Evolutionary conservation across 2,329 filamentous ascomycete species (phyloP), one percentile per base, ranked within the genome.

Genomic region (Pleurostoma richardsiae): DNA sequence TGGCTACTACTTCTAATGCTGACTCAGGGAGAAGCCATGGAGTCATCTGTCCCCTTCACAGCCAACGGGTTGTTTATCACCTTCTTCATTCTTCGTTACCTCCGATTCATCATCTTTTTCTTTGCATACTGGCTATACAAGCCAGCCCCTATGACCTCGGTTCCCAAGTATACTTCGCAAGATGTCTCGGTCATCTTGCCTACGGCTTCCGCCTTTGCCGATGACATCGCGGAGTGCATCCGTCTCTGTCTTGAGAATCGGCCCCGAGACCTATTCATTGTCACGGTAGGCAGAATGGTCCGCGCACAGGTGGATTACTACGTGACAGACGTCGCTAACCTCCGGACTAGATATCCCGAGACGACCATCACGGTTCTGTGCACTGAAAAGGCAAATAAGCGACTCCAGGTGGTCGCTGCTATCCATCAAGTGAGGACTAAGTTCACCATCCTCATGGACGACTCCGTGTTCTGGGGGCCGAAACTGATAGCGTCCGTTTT

Each of bases 101-200:
- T 67, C 1, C 70, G 74, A 2, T 61, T 77, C 0, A 38, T 75
- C 0, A 65, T 72, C 29, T 67, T 76, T 53, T 43, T 70, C 2
- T 29, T 71, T 1, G 66, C 64, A 0, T 73, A 66, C 42, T 67
- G 60, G 51, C 41, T 60, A 1, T 78, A 77, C 51, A 54, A 54
- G 0, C 65, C 74, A 4, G 54, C 61, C 0, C 52, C 58, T 0
- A 48, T 62, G 0, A 55, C 51, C 0, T 29, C 19, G 0, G 54
- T 59, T 3, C 68, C 72, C 0, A 55, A 43, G 0, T 67, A 69
- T 49, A 54, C 49, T 5, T 53, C 56, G 3, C 43, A 48, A 2
- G 71, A 81, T 36, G 70, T 73, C 43, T 76, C 75, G 0, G 70
- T 80, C 26, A 64, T 82, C 41, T 56, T 82, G 3, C 74, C 77